These are phyloP conservation scores for Paratinospora sagittata DNA, from an alignment of 164 flowering plant species.

Conservation along the genomic window DNA sequence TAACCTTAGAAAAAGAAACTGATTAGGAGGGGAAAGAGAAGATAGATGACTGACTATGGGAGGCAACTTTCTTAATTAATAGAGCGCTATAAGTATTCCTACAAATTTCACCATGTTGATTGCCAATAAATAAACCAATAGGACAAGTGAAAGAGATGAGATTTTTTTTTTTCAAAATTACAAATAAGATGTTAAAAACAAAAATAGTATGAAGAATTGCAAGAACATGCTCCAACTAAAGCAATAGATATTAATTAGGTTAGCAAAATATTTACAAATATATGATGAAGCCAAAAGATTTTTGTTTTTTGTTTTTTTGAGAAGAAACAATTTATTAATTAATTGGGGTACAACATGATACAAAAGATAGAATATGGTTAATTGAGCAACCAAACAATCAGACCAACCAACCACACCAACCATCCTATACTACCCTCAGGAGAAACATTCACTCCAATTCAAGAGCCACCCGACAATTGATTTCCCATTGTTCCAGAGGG, in stretches of 20 bases:
- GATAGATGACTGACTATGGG: background rate
- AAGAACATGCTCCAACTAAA: background rate
- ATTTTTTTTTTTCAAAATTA: background rate
- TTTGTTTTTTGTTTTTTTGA: no score
- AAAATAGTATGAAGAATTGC: background rate
- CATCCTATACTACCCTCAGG: no score
- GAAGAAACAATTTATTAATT: no score
- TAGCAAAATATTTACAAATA: background rate
- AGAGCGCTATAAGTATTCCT: background rate
- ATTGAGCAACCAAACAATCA: no score
- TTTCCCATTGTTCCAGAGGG: no score
- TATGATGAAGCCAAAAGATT: background rate
- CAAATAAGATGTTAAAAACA: background rate
- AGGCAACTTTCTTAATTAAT: background rate
- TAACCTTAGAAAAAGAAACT: background rate
- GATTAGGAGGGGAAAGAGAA: background rate
- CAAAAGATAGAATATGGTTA: no score
- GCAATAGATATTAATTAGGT: background rate
- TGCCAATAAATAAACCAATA: background rate
- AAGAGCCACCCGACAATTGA: no score
- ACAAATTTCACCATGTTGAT: background rate
- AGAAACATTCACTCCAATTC: no score
- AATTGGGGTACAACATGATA: no score
- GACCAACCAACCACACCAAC: no score
- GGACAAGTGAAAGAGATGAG: background rate